Evolutionary conservation across 352 stramenopile genomes (phyloP).

Genomic region (Phytophthora chlamydospora): DNA sequence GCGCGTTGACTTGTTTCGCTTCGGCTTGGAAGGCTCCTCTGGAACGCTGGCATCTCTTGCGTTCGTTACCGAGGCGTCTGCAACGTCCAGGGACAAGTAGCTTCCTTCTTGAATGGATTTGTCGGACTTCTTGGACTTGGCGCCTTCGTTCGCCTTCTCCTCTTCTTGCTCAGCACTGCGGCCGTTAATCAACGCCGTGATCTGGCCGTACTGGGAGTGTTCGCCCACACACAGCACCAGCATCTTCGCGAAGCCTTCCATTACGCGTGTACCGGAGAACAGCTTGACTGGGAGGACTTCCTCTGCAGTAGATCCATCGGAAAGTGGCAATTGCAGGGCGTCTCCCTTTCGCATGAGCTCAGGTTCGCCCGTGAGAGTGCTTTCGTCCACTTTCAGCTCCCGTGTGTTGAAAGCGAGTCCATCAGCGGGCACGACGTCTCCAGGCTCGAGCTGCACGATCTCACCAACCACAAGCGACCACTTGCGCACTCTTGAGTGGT

Average conservation of each 20-base stretch:
- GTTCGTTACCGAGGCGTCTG: conserved; percentile 12
- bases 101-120: conserved; percentile 44
- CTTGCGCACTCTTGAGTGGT: conserved; percentile 52
- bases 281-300: conserved; percentile 49
- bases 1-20: conserved; percentile 16
- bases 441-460: conserved; percentile 70
- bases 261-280: conserved; percentile 91
- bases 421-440: conserved; percentile 89
- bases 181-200: conserved; percentile 72
- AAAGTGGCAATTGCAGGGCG: conserved; percentile 53
- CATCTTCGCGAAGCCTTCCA: conserved; percentile 87
- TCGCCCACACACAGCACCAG: conserved; percentile 92
- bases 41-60: neutral
- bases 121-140: neutral
- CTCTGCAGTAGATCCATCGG: neutral
- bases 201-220: conserved; percentile 90
- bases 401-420: conserved; percentile 77
- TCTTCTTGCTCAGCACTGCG: conserved; percentile 14
- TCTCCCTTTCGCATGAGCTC: conserved; percentile 77
- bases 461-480: conserved; percentile 88
- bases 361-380: conserved; percentile 86
- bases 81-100: conserved; percentile 17
- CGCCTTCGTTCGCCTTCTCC: conserved; percentile 19
- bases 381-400: conserved; percentile 88
- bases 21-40: conserved; percentile 8